Percentiles rank a stretch among this genome's conserved stretches.
Evolutionary conservation across 768 basidiomycete species (phyloP).

Genomic region (Russula virescens): DNA sequence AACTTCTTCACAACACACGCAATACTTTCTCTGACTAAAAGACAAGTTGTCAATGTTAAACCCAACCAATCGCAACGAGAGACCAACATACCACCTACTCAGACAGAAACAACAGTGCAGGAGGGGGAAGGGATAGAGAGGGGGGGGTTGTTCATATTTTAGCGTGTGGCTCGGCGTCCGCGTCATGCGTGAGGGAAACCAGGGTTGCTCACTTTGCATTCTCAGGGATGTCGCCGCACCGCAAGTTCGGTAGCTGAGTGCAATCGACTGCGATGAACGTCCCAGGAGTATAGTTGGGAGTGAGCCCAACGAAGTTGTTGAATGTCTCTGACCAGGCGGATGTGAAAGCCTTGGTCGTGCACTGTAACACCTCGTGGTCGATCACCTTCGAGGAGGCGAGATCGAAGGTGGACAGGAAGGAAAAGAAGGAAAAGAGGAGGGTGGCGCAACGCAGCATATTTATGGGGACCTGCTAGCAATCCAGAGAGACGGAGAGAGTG

Average conservation of each 20-base stretch:
- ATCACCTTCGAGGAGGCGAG: constrained; percentile 4
- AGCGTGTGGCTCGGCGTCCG: neutral
- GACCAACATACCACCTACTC: constrained; percentile 10
- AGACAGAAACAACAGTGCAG: neutral
- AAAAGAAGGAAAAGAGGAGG: neutral
- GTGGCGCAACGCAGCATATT: neutral
- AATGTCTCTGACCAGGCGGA: constrained; percentile 16
- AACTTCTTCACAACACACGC: constrained; percentile 19
- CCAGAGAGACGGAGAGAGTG: neutral
- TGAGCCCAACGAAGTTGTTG: constrained; percentile 14
- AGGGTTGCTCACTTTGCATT: constrained; percentile 7
- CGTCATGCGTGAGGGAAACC: neutral
- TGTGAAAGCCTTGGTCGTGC: constrained; percentile 20
- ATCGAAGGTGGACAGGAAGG: neutral
- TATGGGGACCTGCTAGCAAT: neutral
- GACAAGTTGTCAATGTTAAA: neutral
- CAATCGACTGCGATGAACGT: constrained; percentile 19
- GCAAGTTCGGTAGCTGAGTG: constrained; percentile 9
- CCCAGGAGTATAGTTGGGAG: constrained; percentile 9
- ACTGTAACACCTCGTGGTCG: constrained; percentile 17
- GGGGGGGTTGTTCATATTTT: too few species aligned
- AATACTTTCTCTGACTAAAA: constrained; percentile 15
- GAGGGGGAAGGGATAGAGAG: too few species aligned
- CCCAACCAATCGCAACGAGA: neutral
- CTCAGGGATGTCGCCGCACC: constrained; percentile 11